Evolutionary conservation across 1,284 basidiomycete species (phyloP).

Genomic region (Ceratobasidium sp.): DNA sequence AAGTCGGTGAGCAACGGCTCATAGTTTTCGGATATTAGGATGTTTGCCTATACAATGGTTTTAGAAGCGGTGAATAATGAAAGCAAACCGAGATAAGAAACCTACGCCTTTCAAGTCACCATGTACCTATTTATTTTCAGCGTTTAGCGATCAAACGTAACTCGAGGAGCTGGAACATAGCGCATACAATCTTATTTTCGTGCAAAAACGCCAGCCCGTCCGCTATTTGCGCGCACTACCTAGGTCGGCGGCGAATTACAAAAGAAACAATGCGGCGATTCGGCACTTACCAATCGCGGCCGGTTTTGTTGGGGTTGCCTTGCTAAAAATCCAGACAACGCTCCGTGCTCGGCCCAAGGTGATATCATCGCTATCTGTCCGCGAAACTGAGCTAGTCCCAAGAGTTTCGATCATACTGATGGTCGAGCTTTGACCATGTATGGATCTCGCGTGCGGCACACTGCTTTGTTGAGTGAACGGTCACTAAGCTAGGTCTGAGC

Average conservation of each 20-base stretch:
- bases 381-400: constrained; percentile 13
- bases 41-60: background rate
- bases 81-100: background rate
- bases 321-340: background rate
- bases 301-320: background rate
- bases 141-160: background rate
- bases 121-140: background rate
- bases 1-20: constrained; percentile 10
- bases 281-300: background rate
- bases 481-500: background rate
- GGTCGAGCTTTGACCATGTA: constrained; percentile 23
- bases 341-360: constrained; percentile 3
- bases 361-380: constrained; percentile 27
- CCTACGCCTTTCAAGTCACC: constrained; percentile 17
- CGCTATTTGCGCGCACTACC: constrained; percentile 5
- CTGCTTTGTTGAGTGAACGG: background rate
- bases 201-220: constrained; percentile 9
- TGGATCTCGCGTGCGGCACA: constrained; percentile 22
- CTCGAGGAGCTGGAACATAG: background rate
- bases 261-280: background rate
- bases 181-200: background rate
- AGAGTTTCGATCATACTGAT: constrained; percentile 3
- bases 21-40: background rate
- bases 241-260: background rate
- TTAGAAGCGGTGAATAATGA: background rate